Evolutionary conservation across 148 eudicot genomes (phyloP), one percentile per base, ranked within the genome.

Genomic region (Simmondsia chinensis): DNA sequence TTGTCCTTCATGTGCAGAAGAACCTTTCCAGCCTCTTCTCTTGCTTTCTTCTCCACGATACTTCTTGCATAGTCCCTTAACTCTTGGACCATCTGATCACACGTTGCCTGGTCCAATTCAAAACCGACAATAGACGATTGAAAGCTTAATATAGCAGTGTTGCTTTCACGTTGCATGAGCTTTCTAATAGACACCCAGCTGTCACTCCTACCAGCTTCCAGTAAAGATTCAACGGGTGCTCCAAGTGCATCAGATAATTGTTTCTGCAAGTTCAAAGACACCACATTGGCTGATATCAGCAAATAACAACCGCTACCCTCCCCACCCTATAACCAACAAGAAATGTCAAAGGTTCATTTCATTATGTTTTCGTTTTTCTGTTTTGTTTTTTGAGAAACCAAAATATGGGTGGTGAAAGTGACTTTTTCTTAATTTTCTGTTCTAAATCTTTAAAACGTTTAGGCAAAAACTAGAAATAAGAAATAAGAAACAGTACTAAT

Each of bases 21-120:
- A 57, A 80, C 79, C 58, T 75, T 75, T 46, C 71, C 78, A 49
- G 87, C 79, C 60, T 79, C 87, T 48, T 79, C 87, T 57, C 61
- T 76, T 8, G 82, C 68, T 60, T 76, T 76, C 16, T 50, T 43
- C 64, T 72, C 87, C 49, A 80, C 77, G 19, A 73, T 53, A 52
- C 69, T 73, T 63, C 69, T 66, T 52, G 87, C 87, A 66, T 72
- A 56, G 26, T 60, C 56, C 69, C 70, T 55, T 64, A 80, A 66
- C 49, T 37, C 63, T 0, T 45, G 45, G 17, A 80, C 43, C 87
- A 80, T 80, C 33, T 64, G 62, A 20, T 48, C 65, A 52, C 32
- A 63, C 6, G 54, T 59, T 57, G 31, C 44, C 29, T 72, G 74
- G 56, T 76, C 83, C 68, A 80, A 63, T 49, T 76, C 74, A 48